Evolutionary conservation across 108 stramenopile genomes (phyloP).

Genomic region (Nitzschia sp.): DNA sequence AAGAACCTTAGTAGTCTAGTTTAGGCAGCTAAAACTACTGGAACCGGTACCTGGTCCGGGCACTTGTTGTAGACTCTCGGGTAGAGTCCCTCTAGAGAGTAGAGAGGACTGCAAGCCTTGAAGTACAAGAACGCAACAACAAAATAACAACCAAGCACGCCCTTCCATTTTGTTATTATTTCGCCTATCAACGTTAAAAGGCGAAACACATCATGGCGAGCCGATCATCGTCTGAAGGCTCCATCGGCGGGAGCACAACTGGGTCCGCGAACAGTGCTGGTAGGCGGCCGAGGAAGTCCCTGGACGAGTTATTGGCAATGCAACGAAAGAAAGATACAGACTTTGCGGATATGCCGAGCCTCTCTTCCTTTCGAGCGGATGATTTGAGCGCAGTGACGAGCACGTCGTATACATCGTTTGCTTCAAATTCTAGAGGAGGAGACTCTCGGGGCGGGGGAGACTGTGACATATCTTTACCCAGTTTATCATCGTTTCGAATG

Average conservation of each 20-base stretch:
- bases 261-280: neutral
- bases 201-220: neutral
- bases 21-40: too few species aligned
- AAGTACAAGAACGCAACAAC: too few species aligned
- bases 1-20: too few species aligned
- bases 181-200: too few species aligned
- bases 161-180: too few species aligned
- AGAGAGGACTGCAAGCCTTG: too few species aligned
- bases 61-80: too few species aligned
- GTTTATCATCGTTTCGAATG: conserved; percentile 16
- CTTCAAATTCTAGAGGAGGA: conserved; percentile 7
- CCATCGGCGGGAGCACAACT: conserved; percentile 1
- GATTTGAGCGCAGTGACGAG: conserved; percentile 6
- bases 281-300: conserved; percentile 8
- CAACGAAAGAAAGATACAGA: conserved; percentile 1
- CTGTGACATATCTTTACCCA: conserved; percentile 20
- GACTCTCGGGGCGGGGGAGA: conserved; percentile 15
- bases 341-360: conserved; percentile 29
- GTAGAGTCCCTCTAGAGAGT: too few species aligned
- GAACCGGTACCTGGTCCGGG: too few species aligned
- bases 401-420: conserved; percentile 9
- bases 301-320: conserved; percentile 3
- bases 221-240: neutral
- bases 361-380: conserved; percentile 21
- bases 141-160: too few species aligned